Base-by-base conservation (phyloP, 306 rosid species). In the Trichosanthes truncata region DNA sequence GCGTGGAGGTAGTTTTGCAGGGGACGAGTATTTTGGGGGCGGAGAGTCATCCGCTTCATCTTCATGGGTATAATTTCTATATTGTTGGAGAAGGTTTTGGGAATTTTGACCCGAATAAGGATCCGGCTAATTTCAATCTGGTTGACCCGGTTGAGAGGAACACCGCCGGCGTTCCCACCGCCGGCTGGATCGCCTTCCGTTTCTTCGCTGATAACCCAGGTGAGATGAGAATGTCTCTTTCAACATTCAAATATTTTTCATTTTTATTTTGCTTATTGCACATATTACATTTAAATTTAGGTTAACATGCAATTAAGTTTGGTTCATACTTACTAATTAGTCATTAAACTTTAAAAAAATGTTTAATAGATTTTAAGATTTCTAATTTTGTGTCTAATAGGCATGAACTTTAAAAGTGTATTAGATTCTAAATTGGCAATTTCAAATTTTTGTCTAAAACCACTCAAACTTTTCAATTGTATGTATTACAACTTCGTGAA, bases 1-100 rank as follows among this genome's bases (percentile, higher is more conserved):
- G 93, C 33, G 92, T 93, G 82, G 97, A 93, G 89, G 13, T 93
- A 3, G 84, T 93, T 13, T 5, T 93, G 89, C 97, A 93, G 60
- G 98, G 33, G 66, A 93, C 98, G 7, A 90, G 82, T 66, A 85
- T 89, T 81, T 71, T 90, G 35, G 91, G 89, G 18, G 89, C 87
- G 14, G 96, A 93, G 83, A 93, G 97, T 67, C 98, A 93, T 63
- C 98, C 98, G 36, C 87, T 93, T 65, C 98, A 93, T 88, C 86
- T 93, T 35, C 98, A 93, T 82, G 98, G 98, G 1, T 93, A 23
- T 59, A 85, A 93, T 63, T 93, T 93, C 87, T 90, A 41, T 63
- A 71, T 91, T 57, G 91, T 93, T 3, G 98, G 97, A 0, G 91
- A 84, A 77, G 97, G 98, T 14, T 89, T 90, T 80, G 98, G 98